A percentile compares a stretch with the other conserved stretches of the same genome.
phyloP scores from a whole-genome alignment of 140 eudicot genomes.

The Anethum foeniculum region DNA sequence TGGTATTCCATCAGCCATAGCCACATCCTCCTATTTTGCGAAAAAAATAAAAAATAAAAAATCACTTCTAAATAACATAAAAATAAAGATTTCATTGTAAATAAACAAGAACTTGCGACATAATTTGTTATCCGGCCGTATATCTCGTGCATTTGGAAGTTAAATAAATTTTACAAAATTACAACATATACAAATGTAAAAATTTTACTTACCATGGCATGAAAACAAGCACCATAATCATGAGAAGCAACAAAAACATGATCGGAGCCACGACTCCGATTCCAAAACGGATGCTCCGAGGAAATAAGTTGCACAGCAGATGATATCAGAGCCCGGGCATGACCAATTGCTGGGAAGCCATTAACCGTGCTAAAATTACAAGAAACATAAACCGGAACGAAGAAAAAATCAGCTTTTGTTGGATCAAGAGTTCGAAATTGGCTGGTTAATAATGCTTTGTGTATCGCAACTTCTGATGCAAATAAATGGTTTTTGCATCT shows the following conservation, averaged over 20 bases:
- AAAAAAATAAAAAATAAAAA: background rate
- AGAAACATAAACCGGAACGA: slow-evolving; percentile 74
- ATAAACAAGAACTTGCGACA: background rate
- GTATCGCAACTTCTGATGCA: slow-evolving; percentile 80
- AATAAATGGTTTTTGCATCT: slow-evolving; percentile 62
- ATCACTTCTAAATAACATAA: background rate
- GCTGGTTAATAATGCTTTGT: slow-evolving; percentile 46
- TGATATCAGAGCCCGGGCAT: slow-evolving; percentile 51
- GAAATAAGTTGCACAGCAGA: slow-evolving; percentile 54
- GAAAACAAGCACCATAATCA: slow-evolving; percentile 84
- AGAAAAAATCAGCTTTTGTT: slow-evolving; percentile 60
- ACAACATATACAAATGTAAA: no score
- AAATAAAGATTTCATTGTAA: background rate
- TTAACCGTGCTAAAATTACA: slow-evolving; percentile 73
- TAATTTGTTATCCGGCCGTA: background rate
- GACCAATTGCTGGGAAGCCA: slow-evolving; percentile 72
- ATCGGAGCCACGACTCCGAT: slow-evolving; percentile 50
- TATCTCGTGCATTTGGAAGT: background rate
- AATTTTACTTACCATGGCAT: slow-evolving; percentile 43
- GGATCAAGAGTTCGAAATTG: slow-evolving; percentile 51
- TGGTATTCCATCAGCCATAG: slow-evolving; percentile 72
- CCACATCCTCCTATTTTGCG: slow-evolving; percentile 49
- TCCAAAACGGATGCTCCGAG: slow-evolving; percentile 57
- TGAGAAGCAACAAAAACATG: slow-evolving; percentile 80
- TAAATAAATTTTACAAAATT: background rate